Conservation (phyloP, 2,329 filamentous ascomycete genomes). For the Lasiodiplodia citricola region DNA sequence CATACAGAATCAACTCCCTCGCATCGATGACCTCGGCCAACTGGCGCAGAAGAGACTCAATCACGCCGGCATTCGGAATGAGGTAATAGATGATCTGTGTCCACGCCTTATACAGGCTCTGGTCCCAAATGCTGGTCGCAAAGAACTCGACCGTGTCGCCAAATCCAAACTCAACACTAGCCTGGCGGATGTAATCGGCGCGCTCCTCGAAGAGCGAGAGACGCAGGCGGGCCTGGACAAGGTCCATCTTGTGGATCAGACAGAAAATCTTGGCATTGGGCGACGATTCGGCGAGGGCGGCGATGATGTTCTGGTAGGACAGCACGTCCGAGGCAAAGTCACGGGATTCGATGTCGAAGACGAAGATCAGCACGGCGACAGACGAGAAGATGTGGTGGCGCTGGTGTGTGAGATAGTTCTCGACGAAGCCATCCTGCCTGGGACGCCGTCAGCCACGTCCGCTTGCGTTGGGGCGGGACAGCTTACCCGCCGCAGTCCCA, state of each 20-base stretch:
- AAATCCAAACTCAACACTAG: slow-evolving; percentile 66
- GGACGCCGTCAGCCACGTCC: neutral
- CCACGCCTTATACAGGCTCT: slow-evolving; percentile 97
- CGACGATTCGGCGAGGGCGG: slow-evolving; percentile 85
- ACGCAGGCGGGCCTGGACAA: slow-evolving; percentile 80
- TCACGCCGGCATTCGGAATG: slow-evolving; percentile 88
- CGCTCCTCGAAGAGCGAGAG: slow-evolving; percentile 85
- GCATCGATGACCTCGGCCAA: slow-evolving; percentile 87
- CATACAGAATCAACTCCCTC: slow-evolving; percentile 92
- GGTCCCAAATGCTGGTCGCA: slow-evolving; percentile 97
- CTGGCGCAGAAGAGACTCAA: slow-evolving; percentile 83
- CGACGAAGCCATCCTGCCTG: slow-evolving; percentile 97
- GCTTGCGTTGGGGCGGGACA: neutral
- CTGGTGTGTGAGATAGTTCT: slow-evolving; percentile 96
- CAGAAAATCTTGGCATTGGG: slow-evolving; percentile 84
- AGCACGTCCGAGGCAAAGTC: slow-evolving; percentile 92
- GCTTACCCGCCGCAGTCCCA: slow-evolving; percentile 93
- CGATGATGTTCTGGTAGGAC: slow-evolving; percentile 89
- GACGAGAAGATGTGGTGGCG: slow-evolving; percentile 95
- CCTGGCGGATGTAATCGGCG: slow-evolving; percentile 75
- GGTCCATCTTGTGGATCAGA: slow-evolving; percentile 98
- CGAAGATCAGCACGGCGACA: slow-evolving; percentile 96
- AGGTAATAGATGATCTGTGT: slow-evolving; percentile 97
- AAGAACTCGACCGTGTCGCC: slow-evolving; percentile 76
- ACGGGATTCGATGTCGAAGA: slow-evolving; percentile 97